phyloP scores from a whole-genome alignment of 139 green algal genomes.

The Mychonastes homosphaera region DNA sequence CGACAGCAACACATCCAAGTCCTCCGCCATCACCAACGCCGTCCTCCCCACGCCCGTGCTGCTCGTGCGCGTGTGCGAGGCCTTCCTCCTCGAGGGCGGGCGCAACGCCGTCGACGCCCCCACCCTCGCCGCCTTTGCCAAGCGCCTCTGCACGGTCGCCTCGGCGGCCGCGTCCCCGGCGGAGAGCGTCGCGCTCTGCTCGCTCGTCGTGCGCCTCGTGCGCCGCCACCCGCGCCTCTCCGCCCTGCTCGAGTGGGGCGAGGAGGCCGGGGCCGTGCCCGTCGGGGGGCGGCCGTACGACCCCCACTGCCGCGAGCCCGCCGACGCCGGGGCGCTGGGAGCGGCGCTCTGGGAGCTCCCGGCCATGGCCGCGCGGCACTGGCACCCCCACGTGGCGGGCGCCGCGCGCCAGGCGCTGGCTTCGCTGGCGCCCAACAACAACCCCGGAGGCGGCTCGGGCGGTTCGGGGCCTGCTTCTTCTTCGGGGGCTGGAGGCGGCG shows the following conservation, averaged over 20 bases:
- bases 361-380: constrained; percentile 23
- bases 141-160: constrained; percentile 26
- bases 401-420: constrained; percentile 1
- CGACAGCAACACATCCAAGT: neutral
- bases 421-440: neutral
- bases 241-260: constrained; percentile 54
- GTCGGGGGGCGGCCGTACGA: constrained; percentile 31
- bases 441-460: neutral
- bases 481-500: neutral
- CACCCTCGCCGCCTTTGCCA: constrained; percentile 34
- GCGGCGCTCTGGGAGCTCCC: constrained; percentile 43
- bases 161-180: constrained; percentile 10
- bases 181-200: constrained; percentile 9
- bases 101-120: constrained; percentile 30
- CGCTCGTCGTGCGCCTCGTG: constrained; percentile 29
- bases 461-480: neutral
- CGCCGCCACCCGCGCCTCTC: constrained; percentile 41
- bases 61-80: constrained; percentile 14
- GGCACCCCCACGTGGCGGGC: constrained; percentile 36
- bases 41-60: constrained; percentile 8
- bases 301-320: constrained; percentile 30
- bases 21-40: constrained; percentile 4
- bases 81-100: constrained; percentile 26
- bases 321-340: constrained; percentile 33
- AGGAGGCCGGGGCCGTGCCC: constrained; percentile 47